Base-by-base conservation (phyloP, 2,329 filamentous ascomycete species). In the Neonectria punicea region DNA sequence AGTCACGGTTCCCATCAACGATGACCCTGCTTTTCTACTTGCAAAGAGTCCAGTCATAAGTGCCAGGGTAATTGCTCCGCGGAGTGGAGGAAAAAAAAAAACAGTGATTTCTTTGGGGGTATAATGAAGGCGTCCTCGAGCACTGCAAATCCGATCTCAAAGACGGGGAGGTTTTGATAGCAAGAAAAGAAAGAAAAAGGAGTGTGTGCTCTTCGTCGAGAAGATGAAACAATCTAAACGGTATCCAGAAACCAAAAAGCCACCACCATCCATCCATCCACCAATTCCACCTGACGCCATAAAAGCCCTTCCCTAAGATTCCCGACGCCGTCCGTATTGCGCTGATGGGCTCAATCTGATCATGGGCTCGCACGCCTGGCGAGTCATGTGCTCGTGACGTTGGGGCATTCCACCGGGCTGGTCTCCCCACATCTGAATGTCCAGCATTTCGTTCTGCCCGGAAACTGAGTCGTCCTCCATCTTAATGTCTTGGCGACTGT, bases 181-280 rank as follows among this genome's bases (percentile, higher is more conserved):
- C 30, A 51, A 20, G 39, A 43, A 63, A 61, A 32, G 41, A 58
- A 64, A 39, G 59, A 32, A 67, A 62, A 69, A 70, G 46, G 67
- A 70, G 68, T 62, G 69, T 64, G 50, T 54, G 67, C 70, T 77
- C 76, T 77, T 78, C 76, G 64, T 71, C 67, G 74, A 69, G 74
- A 78, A 77, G 76, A 77, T 74, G 66, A 74, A 76, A 67, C 65
- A 73, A 66, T 78, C 65, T 78, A 69, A 70, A 59, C 66, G 57
- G 41, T 67, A 56, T 61, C 70, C 59, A 58, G 28, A 65, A 70
- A 70, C 34, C 58, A 62, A 65, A 66, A 53, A 34, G 60, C 43
- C 55, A 39, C 51, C 47, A 55, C 44, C 47, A 36, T 44, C 28
- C 47, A 58, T 46, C 32, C 47, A 36, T 44, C 28, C 47, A 58